A percentile compares a stretch with the other conserved stretches of the same genome.
Evolutionary conservation across 2,329 filamentous ascomycete species (phyloP).

Genomic region (Alternaria longipes): DNA sequence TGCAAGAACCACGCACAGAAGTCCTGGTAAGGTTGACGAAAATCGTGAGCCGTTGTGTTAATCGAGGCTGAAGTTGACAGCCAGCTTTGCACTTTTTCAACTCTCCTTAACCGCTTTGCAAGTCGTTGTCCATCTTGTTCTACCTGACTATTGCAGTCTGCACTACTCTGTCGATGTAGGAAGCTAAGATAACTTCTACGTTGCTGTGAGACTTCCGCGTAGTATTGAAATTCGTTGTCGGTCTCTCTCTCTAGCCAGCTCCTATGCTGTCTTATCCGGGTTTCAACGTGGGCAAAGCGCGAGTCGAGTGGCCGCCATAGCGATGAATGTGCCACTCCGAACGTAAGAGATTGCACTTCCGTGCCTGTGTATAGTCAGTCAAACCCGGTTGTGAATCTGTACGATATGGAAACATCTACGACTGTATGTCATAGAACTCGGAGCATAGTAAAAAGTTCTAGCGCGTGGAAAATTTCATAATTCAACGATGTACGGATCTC

Average conservation of each 20-base stretch:
- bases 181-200: conserved; percentile 34
- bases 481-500: not conserved
- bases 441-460: not conserved
- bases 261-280: conserved; percentile 32
- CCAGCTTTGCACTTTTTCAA: conserved; percentile 40
- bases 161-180: conserved; percentile 23
- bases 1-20: conserved; percentile 42
- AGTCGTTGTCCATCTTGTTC: conserved; percentile 33
- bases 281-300: conserved; percentile 37
- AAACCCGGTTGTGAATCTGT: not conserved
- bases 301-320: conserved; percentile 44
- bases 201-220: conserved; percentile 26
- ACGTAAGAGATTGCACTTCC: conserved; percentile 25
- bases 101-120: conserved; percentile 33
- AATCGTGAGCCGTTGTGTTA: conserved; percentile 18
- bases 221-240: conserved; percentile 25
- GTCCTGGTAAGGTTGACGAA: conserved; percentile 21
- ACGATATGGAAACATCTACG: not conserved
- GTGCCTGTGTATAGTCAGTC: conserved; percentile 36
- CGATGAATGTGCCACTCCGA: conserved; percentile 14
- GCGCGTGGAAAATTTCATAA: conserved; percentile 4
- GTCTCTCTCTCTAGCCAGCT: conserved; percentile 40
- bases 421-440: not conserved
- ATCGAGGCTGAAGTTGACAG: conserved; percentile 27
- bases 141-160: conserved; percentile 4